A percentile compares a stretch with the other conserved stretches of the same genome.
phyloP scores from a whole-genome alignment of 176 grass and related monocot genomes.

The sorghum (Sorghum bicolor) region DNA sequence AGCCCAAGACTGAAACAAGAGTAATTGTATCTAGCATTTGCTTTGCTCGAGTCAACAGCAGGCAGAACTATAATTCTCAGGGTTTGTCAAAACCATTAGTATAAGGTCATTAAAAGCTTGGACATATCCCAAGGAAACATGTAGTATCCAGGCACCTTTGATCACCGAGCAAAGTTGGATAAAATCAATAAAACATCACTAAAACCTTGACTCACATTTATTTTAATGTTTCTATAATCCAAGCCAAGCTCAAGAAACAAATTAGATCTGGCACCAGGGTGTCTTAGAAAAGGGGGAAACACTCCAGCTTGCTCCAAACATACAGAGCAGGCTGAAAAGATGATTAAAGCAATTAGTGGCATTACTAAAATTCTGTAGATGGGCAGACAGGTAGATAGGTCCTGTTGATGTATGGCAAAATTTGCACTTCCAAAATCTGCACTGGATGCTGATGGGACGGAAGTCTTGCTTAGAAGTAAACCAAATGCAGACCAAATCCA shows the following conservation, averaged over 20 bases:
- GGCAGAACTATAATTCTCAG: neutral
- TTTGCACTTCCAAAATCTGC: neutral
- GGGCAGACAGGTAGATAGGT: neutral
- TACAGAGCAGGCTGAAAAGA: neutral
- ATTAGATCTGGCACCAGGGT: neutral
- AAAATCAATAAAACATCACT: neutral
- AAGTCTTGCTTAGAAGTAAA: neutral
- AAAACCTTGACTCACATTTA: neutral
- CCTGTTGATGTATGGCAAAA: neutral
- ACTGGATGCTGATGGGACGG: neutral
- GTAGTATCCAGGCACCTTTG: neutral
- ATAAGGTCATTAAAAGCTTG: neutral
- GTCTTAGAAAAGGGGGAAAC: neutral
- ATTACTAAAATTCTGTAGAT: neutral
- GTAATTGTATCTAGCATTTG: neutral
- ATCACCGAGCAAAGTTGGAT: neutral
- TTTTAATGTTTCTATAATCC: neutral
- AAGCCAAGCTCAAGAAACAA: neutral
- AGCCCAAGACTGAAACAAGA: neutral
- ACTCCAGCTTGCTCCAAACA: neutral
- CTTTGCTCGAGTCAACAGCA: neutral
- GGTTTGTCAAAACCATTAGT: neutral
- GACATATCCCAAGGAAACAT: neutral
- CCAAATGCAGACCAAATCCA: neutral
- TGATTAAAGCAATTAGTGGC: neutral